Percentiles rank a stretch among this genome's conserved stretches.
phyloP scores from a whole-genome alignment of 1,139 yeast species.

The Blastobotrys proliferans region DNA sequence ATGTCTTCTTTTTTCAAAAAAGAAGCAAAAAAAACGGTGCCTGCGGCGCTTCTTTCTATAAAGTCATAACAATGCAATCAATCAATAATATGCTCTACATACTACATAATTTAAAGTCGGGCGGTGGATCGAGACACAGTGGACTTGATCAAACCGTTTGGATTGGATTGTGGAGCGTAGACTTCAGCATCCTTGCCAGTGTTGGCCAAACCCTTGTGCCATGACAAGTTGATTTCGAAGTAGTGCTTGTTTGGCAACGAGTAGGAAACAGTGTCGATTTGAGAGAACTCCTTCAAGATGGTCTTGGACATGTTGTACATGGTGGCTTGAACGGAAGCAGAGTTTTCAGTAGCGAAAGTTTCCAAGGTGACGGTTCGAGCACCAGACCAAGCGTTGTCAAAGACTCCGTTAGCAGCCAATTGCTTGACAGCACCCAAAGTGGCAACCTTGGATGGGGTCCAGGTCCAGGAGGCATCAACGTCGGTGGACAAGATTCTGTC shows the following conservation, averaged over 20 bases:
- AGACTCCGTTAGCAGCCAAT: conserved; percentile 56
- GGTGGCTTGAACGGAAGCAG: conserved; percentile 91
- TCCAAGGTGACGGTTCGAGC: conserved; percentile 72
- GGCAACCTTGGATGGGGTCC: conserved; percentile 49
- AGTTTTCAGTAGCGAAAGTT: conserved; percentile 76
- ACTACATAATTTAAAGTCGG: conserved; percentile 19
- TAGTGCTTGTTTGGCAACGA: conserved; percentile 88
- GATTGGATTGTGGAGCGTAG: conserved; percentile 87
- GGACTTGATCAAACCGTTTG: conserved; percentile 84
- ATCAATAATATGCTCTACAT: background rate
- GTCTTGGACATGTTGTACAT: conserved; percentile 87
- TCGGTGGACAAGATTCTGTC: conserved; percentile 89
- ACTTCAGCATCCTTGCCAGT: conserved; percentile 60
- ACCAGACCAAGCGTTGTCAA: conserved; percentile 55
- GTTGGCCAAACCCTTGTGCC: conserved; percentile 75
- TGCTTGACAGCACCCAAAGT: conserved; percentile 49
- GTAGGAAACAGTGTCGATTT: conserved; percentile 62
- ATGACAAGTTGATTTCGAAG: conserved; percentile 69
- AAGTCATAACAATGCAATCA: background rate
- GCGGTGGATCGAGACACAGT: conserved; percentile 60
- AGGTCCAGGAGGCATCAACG: conserved; percentile 72
- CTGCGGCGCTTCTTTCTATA: background rate
- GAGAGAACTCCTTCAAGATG: conserved; percentile 56
- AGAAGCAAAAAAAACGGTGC: background rate
- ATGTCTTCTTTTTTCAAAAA: too few species aligned